phyloP scores from a whole-genome alignment of 371 early-diverging fungal genomes.

The Thermomucor indicae-seudaticae region DNA sequence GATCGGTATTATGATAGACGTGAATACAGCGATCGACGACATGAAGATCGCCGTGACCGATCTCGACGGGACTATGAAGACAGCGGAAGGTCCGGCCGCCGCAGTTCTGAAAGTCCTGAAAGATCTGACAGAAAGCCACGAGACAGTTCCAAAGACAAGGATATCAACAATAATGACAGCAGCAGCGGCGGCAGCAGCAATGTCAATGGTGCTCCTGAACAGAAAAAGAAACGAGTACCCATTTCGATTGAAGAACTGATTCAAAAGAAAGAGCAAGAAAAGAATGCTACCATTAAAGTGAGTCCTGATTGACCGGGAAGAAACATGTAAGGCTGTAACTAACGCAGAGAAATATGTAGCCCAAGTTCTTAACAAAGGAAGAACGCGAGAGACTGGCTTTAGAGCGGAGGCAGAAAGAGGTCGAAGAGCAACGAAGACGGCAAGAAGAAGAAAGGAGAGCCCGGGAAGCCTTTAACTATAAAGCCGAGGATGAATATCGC shows the following conservation, averaged over 20 bases:
- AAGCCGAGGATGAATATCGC: constrained; percentile 48
- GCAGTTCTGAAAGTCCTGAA: too few relatives aligned
- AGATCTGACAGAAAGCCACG: too few relatives aligned
- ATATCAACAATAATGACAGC: too few relatives aligned
- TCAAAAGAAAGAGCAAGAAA: constrained; percentile 59
- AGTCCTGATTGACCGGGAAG: neutral
- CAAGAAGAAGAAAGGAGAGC: constrained; percentile 64
- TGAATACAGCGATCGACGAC: too few relatives aligned
- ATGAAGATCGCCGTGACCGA: too few relatives aligned
- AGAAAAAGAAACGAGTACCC: constrained; percentile 51
- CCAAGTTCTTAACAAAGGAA: constrained; percentile 88
- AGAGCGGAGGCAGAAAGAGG: constrained; percentile 78
- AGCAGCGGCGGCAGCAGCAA: neutral
- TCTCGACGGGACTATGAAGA: too few relatives aligned
- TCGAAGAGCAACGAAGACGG: constrained; percentile 60
- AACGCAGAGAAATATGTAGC: constrained; percentile 32
- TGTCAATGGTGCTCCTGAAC: constrained; percentile 8
- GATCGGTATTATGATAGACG: too few relatives aligned
- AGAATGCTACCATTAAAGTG: constrained; percentile 49
- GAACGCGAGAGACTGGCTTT: constrained; percentile 87
- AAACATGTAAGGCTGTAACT: neutral
- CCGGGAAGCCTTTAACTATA: constrained; percentile 52
- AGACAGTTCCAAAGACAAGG: too few relatives aligned
- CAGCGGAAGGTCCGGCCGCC: too few relatives aligned
- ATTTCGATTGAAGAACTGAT: constrained; percentile 76